Conservation (phyloP, 306 rosid species). For the Dryas drummondii region DNA sequence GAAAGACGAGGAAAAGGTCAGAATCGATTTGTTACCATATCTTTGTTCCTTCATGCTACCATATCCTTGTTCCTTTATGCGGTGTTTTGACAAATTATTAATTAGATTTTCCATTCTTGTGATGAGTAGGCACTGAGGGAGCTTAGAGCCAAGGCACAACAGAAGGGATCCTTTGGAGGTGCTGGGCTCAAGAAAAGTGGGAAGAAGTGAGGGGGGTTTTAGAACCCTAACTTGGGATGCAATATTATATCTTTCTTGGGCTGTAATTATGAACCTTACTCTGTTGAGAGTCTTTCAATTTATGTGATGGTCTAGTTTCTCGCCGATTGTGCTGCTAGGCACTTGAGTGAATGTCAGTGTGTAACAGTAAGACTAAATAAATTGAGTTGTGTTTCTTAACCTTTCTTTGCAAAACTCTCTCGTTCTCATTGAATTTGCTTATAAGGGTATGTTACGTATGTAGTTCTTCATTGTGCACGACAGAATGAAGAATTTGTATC, state of each 20-base stretch:
- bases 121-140: conserved; percentile 70
- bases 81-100: neutral
- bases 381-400: neutral
- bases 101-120: conserved; percentile 5
- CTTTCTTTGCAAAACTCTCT: neutral
- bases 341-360: conserved; percentile 12
- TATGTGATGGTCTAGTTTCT: conserved; percentile 27
- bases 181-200: conserved; percentile 90
- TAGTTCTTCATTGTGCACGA: neutral
- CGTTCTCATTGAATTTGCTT: neutral
- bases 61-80: neutral
- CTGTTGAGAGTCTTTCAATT: conserved; percentile 20
- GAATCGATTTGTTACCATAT: conserved; percentile 1
- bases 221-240: neutral
- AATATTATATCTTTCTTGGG: conserved; percentile 25
- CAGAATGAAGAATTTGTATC: neutral
- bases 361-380: conserved; percentile 30
- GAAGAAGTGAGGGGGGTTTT: conserved; percentile 54
- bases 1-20: conserved; percentile 93
- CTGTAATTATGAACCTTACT: conserved; percentile 21
- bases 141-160: conserved; percentile 74
- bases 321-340: conserved; percentile 24
- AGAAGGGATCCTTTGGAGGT: conserved; percentile 78
- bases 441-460: neutral
- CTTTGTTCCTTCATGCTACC: neutral